Evolutionary conservation across 2,329 filamentous ascomycete species (phyloP), one percentile per base, ranked within the genome.

Genomic region (Phaeosphaeria sp.): DNA sequence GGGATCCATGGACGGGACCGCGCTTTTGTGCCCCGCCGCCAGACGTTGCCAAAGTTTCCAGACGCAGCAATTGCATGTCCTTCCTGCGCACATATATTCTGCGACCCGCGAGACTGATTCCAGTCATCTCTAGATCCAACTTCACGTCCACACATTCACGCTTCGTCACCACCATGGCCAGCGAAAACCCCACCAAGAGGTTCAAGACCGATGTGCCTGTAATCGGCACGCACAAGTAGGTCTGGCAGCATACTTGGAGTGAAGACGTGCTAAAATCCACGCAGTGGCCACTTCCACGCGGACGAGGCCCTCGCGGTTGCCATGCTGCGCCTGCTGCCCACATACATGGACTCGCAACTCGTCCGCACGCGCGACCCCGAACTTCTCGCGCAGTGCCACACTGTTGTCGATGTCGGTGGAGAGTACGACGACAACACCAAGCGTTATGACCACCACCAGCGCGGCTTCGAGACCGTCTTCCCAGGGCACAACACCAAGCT

Each of bases 361-460:
- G 83, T 97, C 50, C 93, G 95, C 68, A 97, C 93, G 48, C 91
- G 95, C 72, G 93, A 99, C 78, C 88, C 92, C 18, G 85, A 87
- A 24, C 77, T 89, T 30, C 89, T 99, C 40, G 86, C 87, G 42
- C 87, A 86, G 58, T 97, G 94, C 84, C 91, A 97, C 82, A 97
- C 92, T 54, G 93, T 99, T 57, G 94, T 98, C 68, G 95, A 99
- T 75, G 95, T 98, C n/a, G 93, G 94, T 74, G 94, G 93, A 70
- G 91, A 94, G 78, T 98, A 99, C 81, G 90, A 97, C 74, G 81
- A 91, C 54, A 77, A 82, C 50, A 80, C 80, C 64, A 87, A 92
- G 79, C 91, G 94, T 71, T 99, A 91, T 83, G 95, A 99, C 80
- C 95, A 99, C 82, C 95, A 99, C 85, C 95, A 99, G 84, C 92